A percentile compares a stretch with the other conserved stretches of the same genome.
These are phyloP conservation scores for Saccharum spontaneum DNA, from an alignment of 176 grass and related monocot species.

Conservation along the genomic window DNA sequence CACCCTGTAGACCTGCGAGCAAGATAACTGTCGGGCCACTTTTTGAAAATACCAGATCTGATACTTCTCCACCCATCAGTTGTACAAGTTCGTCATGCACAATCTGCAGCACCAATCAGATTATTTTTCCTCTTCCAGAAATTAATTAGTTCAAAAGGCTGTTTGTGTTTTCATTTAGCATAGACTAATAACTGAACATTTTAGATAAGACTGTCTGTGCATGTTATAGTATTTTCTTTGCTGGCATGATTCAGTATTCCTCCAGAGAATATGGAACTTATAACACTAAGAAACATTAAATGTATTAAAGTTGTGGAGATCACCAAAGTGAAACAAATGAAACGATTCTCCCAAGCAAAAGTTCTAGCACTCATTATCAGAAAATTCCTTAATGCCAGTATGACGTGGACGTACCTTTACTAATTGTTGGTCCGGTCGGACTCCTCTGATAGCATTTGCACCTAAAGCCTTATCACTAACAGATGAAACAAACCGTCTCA, in stretches of 20 bases:
- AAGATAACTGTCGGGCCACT: conserved; percentile 78
- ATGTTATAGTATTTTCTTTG: background rate
- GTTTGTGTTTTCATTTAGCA: background rate
- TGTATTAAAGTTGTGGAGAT: background rate
- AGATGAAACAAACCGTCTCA: conserved; percentile 79
- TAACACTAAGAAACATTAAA: background rate
- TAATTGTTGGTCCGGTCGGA: conserved; percentile 87
- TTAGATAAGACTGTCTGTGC: background rate
- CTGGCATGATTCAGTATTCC: background rate
- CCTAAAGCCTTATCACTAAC: conserved; percentile 84
- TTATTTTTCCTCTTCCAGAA: conserved; percentile 10
- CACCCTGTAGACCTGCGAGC: conserved; percentile 88
- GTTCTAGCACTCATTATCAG: background rate
- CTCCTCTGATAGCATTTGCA: conserved; percentile 70
- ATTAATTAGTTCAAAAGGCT: conserved; percentile 22
- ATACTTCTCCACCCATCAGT: conserved; percentile 90
- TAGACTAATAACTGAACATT: background rate
- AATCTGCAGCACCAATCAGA: conserved; percentile 42
- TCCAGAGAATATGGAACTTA: background rate
- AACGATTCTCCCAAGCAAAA: background rate
- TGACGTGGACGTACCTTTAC: conserved; percentile 66
- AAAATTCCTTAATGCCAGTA: background rate
- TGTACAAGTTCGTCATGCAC: conserved; percentile 90
- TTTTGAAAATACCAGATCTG: conserved; percentile 82
- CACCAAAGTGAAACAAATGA: background rate